These are phyloP conservation scores for Aspergillus homomorphus DNA, from an alignment of 495 filamentous ascomycete species.

Conservation along the genomic window DNA sequence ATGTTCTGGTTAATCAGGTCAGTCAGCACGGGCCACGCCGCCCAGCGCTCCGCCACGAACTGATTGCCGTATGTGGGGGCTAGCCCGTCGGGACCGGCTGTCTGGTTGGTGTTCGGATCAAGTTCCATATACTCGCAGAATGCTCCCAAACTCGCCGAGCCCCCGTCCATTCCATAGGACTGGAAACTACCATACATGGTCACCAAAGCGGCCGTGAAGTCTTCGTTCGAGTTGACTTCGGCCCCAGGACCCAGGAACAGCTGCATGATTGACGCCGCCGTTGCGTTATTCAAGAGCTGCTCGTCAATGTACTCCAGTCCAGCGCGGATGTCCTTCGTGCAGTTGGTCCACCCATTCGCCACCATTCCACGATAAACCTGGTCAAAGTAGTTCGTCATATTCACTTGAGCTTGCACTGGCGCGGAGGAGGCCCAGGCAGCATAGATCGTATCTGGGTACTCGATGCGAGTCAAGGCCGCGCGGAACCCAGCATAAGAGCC, in stretches of 20 bases:
- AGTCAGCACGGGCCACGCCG: conserved; percentile 42
- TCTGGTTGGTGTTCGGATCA: conserved; percentile 24
- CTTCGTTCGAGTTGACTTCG: conserved; percentile 47
- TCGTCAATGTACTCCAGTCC: conserved; percentile 52
- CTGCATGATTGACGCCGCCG: conserved; percentile 45
- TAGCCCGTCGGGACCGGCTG: conserved; percentile 36
- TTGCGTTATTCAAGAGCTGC: conserved; percentile 32
- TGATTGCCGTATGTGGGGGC: conserved; percentile 38
- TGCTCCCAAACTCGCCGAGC: conserved; percentile 31
- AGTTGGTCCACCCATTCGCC: conserved; percentile 49
- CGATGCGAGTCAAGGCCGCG: conserved; percentile 50
- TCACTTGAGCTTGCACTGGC: conserved; percentile 49
- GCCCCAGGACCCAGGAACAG: conserved; percentile 49
- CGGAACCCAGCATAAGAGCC: conserved; percentile 58
- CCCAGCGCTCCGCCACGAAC: conserved; percentile 45
- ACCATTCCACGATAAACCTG: conserved; percentile 54
- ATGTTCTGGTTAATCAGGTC: conserved; percentile 41
- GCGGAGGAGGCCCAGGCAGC: conserved; percentile 55
- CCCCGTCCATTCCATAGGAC: conserved; percentile 45
- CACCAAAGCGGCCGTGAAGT: conserved; percentile 45
- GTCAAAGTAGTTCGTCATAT: conserved; percentile 58
- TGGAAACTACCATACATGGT: conserved; percentile 46
- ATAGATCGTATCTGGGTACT: conserved; percentile 57
- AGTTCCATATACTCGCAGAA: conserved; percentile 50
- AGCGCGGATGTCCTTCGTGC: conserved; percentile 51